Evolutionary conservation across 2,329 filamentous ascomycete species (phyloP).

Genomic region (Westerdykella aurantiaca): DNA sequence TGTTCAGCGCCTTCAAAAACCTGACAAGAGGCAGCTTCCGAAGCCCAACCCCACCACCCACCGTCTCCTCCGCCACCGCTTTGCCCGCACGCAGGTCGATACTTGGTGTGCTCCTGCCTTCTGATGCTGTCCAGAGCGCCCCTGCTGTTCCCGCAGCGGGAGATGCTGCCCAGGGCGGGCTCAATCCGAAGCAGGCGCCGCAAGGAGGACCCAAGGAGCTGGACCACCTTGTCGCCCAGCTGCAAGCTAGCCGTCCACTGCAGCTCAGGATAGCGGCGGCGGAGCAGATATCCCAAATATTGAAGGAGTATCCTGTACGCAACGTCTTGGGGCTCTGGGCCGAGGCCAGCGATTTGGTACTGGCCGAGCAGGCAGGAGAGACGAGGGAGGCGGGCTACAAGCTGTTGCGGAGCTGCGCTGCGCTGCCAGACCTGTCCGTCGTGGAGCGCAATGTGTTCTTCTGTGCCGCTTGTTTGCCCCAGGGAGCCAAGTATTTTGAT

Average conservation of each 20-base stretch:
- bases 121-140: conserved; percentile 18
- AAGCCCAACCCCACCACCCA: conserved; percentile 28
- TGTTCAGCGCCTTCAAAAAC: conserved; percentile 35
- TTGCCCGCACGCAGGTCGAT: conserved; percentile 29
- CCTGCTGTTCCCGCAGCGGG: conserved; percentile 17
- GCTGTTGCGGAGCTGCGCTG: conserved; percentile 31
- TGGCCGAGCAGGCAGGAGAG: conserved; percentile 28
- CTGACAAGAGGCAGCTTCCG: conserved; percentile 33
- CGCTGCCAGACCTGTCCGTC: conserved; percentile 27
- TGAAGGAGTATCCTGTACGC: conserved; percentile 32
- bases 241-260: conserved; percentile 21
- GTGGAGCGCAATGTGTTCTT: conserved; percentile 38
- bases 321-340: conserved; percentile 36
- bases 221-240: conserved; percentile 24
- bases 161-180: conserved; percentile 6
- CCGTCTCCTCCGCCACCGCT: conserved; percentile 24
- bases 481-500: conserved; percentile 26
- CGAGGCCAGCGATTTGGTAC: conserved; percentile 33
- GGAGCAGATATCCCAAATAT: conserved; percentile 28
- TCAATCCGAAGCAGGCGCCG: conserved; percentile 2
- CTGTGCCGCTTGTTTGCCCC: conserved; percentile 26
- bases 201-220: conserved; percentile 37
- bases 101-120: conserved; percentile 14
- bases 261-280: conserved; percentile 28
- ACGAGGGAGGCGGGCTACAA: conserved; percentile 31